phyloP scores from a whole-genome alignment of 2,329 filamentous ascomycete genomes.

The Raffaelea ambrosiae region DNA sequence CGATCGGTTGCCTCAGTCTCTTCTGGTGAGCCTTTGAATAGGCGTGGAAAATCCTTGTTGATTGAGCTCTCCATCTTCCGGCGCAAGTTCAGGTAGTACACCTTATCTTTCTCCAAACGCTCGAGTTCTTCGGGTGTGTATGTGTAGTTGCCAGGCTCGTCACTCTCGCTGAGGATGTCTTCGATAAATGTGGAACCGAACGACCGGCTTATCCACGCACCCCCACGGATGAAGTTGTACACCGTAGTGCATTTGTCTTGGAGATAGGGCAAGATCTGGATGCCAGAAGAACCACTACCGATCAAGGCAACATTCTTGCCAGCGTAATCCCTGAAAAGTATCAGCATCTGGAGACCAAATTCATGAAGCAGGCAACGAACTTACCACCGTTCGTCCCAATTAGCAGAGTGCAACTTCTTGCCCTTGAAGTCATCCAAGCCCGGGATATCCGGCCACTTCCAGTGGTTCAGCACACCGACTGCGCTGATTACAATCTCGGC shows the following conservation, averaged over 20 bases:
- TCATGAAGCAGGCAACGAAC: not conserved
- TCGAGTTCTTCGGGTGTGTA: conserved; percentile 10
- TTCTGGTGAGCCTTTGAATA: conserved; percentile 28
- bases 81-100: not conserved
- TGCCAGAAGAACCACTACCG: conserved; percentile 45
- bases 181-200: conserved; percentile 27
- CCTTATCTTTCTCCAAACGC: not conserved
- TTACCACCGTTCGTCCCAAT: conserved; percentile 30
- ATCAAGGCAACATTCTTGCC: conserved; percentile 45
- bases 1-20: conserved; percentile 31
- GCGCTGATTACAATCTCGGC: conserved; percentile 41
- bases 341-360: not conserved
- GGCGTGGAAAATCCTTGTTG: conserved; percentile 13
- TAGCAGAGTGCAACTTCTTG: conserved; percentile 40
- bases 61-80: conserved; percentile 5
- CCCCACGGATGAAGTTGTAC: conserved; percentile 26
- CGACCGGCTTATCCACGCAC: conserved; percentile 29
- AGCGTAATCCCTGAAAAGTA: conserved; percentile 29
- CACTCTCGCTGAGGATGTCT: conserved; percentile 29
- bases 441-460: conserved; percentile 41
- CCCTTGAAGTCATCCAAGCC: conserved; percentile 37
- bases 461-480: conserved; percentile 43
- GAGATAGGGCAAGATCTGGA: conserved; percentile 42
- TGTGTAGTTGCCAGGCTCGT: conserved; percentile 31
- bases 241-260: conserved; percentile 27